These are phyloP conservation scores for Clausena lansium DNA, from an alignment of 345 rosid genomes.

Conservation along the genomic window DNA sequence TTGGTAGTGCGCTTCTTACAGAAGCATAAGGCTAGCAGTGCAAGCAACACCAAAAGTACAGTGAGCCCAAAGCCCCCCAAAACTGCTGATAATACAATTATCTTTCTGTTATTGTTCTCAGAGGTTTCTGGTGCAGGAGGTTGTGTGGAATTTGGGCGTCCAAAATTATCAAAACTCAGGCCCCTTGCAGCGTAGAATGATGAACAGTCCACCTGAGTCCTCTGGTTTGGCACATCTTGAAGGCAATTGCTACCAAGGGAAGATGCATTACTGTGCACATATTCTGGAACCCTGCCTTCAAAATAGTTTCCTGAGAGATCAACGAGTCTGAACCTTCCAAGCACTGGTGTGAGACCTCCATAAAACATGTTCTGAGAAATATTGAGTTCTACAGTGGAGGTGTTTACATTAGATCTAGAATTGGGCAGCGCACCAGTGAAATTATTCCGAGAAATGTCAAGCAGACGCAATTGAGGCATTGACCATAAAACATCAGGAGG, in stretches of 20 bases:
- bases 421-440: slow-evolving; percentile 66
- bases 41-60: slow-evolving; percentile 35
- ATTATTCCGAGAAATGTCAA: slow-evolving; percentile 76
- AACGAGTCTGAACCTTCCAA: slow-evolving; percentile 43
- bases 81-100: slow-evolving; percentile 58
- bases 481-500: slow-evolving; percentile 60
- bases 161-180: slow-evolving; percentile 75
- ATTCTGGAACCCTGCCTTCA: slow-evolving; percentile 74
- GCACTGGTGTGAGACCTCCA: slow-evolving; percentile 53
- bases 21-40: slow-evolving; percentile 43
- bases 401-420: slow-evolving; percentile 34
- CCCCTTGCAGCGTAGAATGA: slow-evolving; percentile 64
- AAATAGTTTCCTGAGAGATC: slow-evolving; percentile 81
- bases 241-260: slow-evolving; percentile 66
- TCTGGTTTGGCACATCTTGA: slow-evolving; percentile 53
- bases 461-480: slow-evolving; percentile 48
- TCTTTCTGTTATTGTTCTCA: slow-evolving; percentile 41
- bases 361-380: slow-evolving; percentile 74
- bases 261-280: slow-evolving; percentile 44
- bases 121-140: slow-evolving; percentile 31
- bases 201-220: slow-evolving; percentile 49
- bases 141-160: slow-evolving; percentile 56
- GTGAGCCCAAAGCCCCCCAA: slow-evolving; percentile 64
- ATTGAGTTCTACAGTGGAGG: slow-evolving; percentile 41
- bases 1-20: slow-evolving; percentile 40